Conservation (phyloP, 768 basidiomycete species). For the Tylopilus vinaceipallidus region DNA sequence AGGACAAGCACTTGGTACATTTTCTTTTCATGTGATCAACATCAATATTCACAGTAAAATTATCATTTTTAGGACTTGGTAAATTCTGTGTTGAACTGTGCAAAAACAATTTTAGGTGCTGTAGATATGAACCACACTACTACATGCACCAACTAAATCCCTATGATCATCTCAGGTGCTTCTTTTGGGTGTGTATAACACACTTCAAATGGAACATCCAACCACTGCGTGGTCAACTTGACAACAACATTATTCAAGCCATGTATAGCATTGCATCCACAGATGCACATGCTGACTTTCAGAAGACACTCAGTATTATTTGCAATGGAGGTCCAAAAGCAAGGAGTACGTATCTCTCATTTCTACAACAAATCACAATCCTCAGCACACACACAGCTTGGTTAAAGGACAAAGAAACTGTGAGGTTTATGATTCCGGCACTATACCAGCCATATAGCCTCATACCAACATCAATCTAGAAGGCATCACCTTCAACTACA, state of each 20-base stretch:
- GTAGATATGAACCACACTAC: neutral
- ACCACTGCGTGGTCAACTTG: neutral
- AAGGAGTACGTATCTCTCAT: neutral
- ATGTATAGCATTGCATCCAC: conserved; percentile 4
- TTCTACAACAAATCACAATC: neutral
- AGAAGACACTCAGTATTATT: neutral
- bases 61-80: neutral
- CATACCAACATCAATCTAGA: neutral
- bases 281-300: neutral
- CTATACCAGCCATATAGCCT: conserved; percentile 1
- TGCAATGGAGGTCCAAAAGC: neutral
- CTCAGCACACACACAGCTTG: neutral
- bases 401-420: neutral
- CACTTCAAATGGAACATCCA: conserved; percentile 2
- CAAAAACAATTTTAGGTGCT: neutral
- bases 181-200: neutral
- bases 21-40: neutral
- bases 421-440: neutral
- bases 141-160: neutral
- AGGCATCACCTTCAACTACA: conserved; percentile 7
- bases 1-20: conserved; percentile 2
- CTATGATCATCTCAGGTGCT: neutral
- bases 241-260: neutral
- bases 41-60: neutral
- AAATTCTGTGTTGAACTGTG: conserved; percentile 6